phyloP scores from a whole-genome alignment of 441 rosid genomes.

The Populus hybrid region DNA sequence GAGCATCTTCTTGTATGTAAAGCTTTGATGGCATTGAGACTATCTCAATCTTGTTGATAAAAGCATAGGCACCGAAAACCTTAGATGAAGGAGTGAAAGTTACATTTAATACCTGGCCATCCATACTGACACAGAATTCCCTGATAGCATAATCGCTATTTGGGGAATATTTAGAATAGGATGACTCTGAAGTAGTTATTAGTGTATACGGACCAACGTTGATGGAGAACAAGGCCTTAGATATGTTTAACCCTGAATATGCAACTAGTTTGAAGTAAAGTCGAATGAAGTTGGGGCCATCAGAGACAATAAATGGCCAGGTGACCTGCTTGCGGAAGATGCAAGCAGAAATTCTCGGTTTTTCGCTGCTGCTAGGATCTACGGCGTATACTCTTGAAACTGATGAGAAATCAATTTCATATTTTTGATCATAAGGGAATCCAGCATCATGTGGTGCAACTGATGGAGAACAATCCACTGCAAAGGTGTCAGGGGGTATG shows the following conservation, averaged over 20 bases:
- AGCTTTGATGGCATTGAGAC: constrained; percentile 68
- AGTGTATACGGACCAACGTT: constrained; percentile 19
- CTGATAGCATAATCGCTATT: background rate
- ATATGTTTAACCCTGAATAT: background rate
- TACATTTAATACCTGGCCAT: constrained; percentile 37
- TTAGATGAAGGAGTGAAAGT: constrained; percentile 55
- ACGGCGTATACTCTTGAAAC: background rate
- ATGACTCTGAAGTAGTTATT: background rate
- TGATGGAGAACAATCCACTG: too few species aligned
- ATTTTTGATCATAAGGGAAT: background rate
- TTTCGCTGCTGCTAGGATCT: background rate
- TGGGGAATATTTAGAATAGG: too few species aligned
- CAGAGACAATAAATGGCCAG: constrained; percentile 7
- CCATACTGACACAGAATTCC: constrained; percentile 36
- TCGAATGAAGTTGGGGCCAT: constrained; percentile 18
- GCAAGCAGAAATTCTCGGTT: constrained; percentile 4
- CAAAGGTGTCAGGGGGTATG: too few species aligned
- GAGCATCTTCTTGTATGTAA: constrained; percentile 38
- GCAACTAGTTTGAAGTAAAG: constrained; percentile 14
- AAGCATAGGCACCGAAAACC: constrained; percentile 49
- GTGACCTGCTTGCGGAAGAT: background rate
- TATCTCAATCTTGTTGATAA: constrained; percentile 72
- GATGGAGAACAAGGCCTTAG: constrained; percentile 22
- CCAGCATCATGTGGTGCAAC: background rate
- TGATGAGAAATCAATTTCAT: background rate